Percentiles rank a stretch among this genome's conserved stretches.
Evolutionary conservation across 2,329 filamentous ascomycete genomes (phyloP).

Genomic region (Elsinoe perseae): DNA sequence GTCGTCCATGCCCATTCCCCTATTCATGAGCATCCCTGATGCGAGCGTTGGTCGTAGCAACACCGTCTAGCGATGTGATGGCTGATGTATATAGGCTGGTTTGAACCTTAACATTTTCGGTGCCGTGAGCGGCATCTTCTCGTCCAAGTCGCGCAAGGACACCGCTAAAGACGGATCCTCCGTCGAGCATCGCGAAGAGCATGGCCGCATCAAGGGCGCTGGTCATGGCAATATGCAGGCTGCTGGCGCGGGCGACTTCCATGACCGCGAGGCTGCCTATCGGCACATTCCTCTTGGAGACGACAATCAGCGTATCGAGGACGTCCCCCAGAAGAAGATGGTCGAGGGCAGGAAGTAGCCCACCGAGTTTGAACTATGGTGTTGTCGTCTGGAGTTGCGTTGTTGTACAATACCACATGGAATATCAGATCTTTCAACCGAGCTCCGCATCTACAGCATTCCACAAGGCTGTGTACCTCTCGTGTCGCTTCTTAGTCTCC

Average conservation of each 20-base stretch:
- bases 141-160: conserved; percentile 28
- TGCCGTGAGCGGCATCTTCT: conserved; percentile 30
- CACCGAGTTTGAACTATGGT: too few species aligned
- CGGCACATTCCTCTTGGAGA: conserved; percentile 15
- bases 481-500: background rate
- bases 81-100: conserved; percentile 25
- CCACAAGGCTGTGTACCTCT: conserved; percentile 18
- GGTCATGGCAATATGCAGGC: conserved; percentile 18
- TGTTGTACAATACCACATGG: background rate
- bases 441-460: conserved; percentile 18
- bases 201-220: conserved; percentile 25
- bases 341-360: conserved; percentile 18
- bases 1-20: too few species aligned
- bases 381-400: background rate
- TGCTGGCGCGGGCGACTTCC: conserved; percentile 17
- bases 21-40: too few species aligned
- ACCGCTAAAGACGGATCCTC: conserved; percentile 26
- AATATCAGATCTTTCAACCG: conserved; percentile 14
- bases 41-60: too few species aligned
- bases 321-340: conserved; percentile 25
- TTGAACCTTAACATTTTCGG: conserved; percentile 33
- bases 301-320: conserved; percentile 19
- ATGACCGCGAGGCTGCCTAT: conserved; percentile 17
- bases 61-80: too few species aligned
- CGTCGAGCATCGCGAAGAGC: conserved; percentile 27